A percentile compares a stretch with the other conserved stretches of the same genome.
Evolutionary conservation across 140 eudicot species (phyloP).

Genomic region (Stevia rebaudiana): DNA sequence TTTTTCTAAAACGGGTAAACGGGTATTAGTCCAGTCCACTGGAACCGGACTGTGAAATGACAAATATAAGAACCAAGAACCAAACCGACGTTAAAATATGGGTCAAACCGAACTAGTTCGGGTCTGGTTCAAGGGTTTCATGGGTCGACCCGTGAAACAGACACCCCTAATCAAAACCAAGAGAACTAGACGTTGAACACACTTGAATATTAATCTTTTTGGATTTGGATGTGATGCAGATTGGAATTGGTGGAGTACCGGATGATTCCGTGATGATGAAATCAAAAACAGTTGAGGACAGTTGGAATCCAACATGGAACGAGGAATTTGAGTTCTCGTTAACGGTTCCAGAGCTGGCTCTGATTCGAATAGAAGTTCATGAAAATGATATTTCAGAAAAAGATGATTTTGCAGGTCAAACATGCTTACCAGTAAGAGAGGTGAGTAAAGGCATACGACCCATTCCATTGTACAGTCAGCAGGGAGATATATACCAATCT

Average conservation of each 20-base stretch:
- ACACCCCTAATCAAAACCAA: too few species aligned
- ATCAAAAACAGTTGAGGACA: slow-evolving; percentile 54
- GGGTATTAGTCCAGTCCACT: too few species aligned
- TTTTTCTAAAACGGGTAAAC: too few species aligned
- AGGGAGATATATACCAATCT: slow-evolving; percentile 38
- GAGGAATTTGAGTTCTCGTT: slow-evolving; percentile 55
- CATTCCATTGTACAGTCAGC: slow-evolving; percentile 44
- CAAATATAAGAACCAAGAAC: too few species aligned
- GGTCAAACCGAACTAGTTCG: too few species aligned
- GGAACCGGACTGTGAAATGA: too few species aligned
- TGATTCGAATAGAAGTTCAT: slow-evolving; percentile 55
- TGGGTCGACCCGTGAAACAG: too few species aligned
- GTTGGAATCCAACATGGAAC: slow-evolving; percentile 68
- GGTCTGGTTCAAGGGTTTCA: too few species aligned
- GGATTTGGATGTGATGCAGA: slow-evolving; percentile 22
- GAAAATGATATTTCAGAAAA: slow-evolving; percentile 53
- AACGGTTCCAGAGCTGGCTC: slow-evolving; percentile 61
- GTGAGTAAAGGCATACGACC: slow-evolving; percentile 46
- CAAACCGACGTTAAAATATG: too few species aligned
- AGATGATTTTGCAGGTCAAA: slow-evolving; percentile 64
- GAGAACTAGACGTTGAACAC: too few species aligned
- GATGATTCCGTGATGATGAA: slow-evolving; percentile 50
- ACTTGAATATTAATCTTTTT: not conserved
- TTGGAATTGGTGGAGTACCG: slow-evolving; percentile 61
- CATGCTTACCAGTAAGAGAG: slow-evolving; percentile 53